Evolutionary conservation across 345 rosid species (phyloP).

Genomic region (Ailanthus altissimus): DNA sequence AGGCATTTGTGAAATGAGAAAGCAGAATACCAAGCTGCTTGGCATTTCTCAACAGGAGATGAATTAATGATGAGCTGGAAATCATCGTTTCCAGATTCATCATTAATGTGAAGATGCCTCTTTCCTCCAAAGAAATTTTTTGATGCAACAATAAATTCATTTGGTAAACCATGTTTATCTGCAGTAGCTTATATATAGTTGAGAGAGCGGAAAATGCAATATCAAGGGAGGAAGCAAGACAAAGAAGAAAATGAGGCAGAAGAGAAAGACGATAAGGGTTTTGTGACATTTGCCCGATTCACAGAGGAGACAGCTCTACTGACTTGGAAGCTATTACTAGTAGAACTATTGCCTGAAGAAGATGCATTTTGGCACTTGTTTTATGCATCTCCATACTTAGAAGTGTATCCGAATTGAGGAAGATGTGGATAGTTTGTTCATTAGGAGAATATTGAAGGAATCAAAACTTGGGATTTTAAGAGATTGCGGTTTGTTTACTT

Average conservation of each 20-base stretch:
- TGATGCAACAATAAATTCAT: background rate
- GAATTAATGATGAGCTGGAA: conserved; percentile 55
- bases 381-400: conserved; percentile 64
- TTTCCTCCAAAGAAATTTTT: background rate
- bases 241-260: conserved; percentile 7
- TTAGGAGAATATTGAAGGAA: conserved; percentile 66
- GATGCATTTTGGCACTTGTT: conserved; percentile 63
- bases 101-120: conserved; percentile 38
- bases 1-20: too few species aligned
- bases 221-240: conserved; percentile 27
- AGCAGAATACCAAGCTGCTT: conserved; percentile 57
- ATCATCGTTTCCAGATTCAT: conserved; percentile 46
- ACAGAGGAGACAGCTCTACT: conserved; percentile 73
- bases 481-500: conserved; percentile 76
- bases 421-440: conserved; percentile 64
- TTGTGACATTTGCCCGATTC: conserved; percentile 60
- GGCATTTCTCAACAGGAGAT: conserved; percentile 86
- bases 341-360: conserved; percentile 73
- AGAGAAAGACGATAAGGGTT: conserved; percentile 39
- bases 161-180: background rate
- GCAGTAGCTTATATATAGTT: conserved; percentile 62
- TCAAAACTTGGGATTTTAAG: conserved; percentile 58
- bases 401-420: conserved; percentile 64
- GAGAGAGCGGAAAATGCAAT: conserved; percentile 70
- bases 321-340: conserved; percentile 72